phyloP scores from a whole-genome alignment of 345 rosid genomes.

The Turnera subulata region DNA sequence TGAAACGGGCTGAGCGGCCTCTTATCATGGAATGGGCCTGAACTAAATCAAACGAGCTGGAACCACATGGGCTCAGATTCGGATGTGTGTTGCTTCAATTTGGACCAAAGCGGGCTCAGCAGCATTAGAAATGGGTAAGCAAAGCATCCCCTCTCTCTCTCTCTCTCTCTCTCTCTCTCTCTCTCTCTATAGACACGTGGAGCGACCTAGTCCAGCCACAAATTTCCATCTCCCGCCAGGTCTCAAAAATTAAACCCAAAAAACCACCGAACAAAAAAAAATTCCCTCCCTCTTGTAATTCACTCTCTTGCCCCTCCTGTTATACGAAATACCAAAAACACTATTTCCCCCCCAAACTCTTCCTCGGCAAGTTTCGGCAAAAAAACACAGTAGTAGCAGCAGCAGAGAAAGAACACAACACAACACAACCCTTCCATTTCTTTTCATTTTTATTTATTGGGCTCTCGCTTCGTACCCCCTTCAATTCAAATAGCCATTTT shows the following conservation, averaged over 20 bases:
- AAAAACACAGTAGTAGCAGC: too few species aligned
- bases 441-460: not conserved
- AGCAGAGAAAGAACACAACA: not conserved
- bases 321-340: too few species aligned
- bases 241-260: conserved; percentile 18
- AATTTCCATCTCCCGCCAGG: conserved; percentile 34
- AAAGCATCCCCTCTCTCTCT: conserved; percentile 94
- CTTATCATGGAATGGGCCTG: too few species aligned
- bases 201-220: conserved; percentile 2
- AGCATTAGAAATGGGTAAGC: conserved; percentile 68
- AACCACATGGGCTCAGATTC: too few species aligned
- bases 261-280: conserved; percentile 1
- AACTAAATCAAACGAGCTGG: too few species aligned
- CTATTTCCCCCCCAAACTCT: conserved; percentile 19
- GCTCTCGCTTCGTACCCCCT: not conserved
- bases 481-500: not conserved
- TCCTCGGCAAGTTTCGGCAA: conserved; percentile 31
- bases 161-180: conserved; percentile 5
- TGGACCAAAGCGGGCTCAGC: too few species aligned
- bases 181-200: too few species aligned
- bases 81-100: too few species aligned
- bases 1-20: too few species aligned
- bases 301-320: not conserved
- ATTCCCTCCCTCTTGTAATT: conserved; percentile 8
- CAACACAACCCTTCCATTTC: not conserved